Percentiles rank a stretch among this genome's conserved stretches.
Conservation (phyloP, 2,329 filamentous ascomycete genomes). For the Mariannaea elegans region DNA sequence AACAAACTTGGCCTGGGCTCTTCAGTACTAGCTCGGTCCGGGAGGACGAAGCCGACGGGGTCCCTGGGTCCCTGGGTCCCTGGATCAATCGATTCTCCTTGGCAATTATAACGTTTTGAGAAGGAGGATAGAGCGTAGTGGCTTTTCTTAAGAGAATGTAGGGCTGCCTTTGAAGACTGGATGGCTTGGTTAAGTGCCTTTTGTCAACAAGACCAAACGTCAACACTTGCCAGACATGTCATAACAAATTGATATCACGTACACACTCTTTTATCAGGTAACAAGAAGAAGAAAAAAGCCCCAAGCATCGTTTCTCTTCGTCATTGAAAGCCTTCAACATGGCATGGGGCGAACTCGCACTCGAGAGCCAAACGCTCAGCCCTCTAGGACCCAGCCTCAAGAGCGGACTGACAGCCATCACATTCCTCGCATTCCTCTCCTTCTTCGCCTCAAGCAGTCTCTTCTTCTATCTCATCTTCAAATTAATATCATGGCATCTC, state of each 20-base stretch:
- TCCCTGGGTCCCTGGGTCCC: too few relatives aligned
- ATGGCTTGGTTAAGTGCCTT: not conserved
- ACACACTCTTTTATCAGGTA: too few relatives aligned
- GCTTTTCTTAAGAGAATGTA: not conserved
- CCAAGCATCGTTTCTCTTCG: too few relatives aligned
- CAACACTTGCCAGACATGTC: not conserved
- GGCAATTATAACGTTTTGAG: not conserved
- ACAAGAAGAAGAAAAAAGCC: too few relatives aligned
- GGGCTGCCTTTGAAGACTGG: not conserved
- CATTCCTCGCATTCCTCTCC: conserved; percentile 42
- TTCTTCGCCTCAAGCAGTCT: conserved; percentile 41
- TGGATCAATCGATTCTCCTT: not conserved
- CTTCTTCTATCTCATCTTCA: conserved; percentile 45
- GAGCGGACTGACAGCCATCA: conserved; percentile 43
- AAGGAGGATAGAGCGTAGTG: not conserved
- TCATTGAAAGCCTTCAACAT: conserved; percentile 16
- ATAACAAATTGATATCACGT: not conserved
- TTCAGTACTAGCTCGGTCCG: not conserved
- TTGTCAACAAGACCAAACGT: not conserved
- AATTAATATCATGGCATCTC: conserved; percentile 42
- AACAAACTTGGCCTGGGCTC: not conserved
- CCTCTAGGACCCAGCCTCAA: conserved; percentile 33
- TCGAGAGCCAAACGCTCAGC: conserved; percentile 36
- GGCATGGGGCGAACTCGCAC: conserved; percentile 35
- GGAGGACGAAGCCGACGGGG: not conserved